phyloP scores from a whole-genome alignment of 352 stramenopile genomes.

The Pythium scleroteichum region DNA sequence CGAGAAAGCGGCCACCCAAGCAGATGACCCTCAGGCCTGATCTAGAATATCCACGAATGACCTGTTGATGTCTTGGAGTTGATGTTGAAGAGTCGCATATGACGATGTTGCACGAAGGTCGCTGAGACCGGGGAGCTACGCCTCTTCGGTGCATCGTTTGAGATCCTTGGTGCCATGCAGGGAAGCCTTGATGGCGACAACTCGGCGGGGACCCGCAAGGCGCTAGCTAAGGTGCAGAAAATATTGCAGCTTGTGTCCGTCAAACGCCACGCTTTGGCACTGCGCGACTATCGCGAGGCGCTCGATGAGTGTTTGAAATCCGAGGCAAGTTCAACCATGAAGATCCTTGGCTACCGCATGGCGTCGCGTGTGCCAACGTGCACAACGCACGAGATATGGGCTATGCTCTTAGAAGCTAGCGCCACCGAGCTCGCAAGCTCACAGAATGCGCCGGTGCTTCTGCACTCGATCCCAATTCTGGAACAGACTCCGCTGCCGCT shows the following conservation, averaged over 20 bases:
- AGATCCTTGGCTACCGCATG: conserved; percentile 75
- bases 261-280: conserved; percentile 56
- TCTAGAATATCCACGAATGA: too few species aligned
- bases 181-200: conserved; percentile 46
- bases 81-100: too few species aligned
- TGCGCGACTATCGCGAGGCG: conserved; percentile 58
- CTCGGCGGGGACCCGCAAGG: conserved; percentile 46
- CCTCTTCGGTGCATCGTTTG: neutral
- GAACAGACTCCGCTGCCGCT: conserved; percentile 57
- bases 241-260: conserved; percentile 55
- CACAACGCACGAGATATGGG: conserved; percentile 61
- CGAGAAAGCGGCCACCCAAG: neutral
- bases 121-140: too few species aligned
- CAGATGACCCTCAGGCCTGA: too few species aligned
- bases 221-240: conserved; percentile 58
- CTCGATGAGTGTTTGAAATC: conserved; percentile 74
- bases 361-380: conserved; percentile 51
- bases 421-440: conserved; percentile 71
- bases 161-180: conserved; percentile 33
- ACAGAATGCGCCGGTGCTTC: conserved; percentile 53
- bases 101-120: too few species aligned
- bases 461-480: conserved; percentile 54
- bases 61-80: too few species aligned
- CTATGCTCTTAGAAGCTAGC: conserved; percentile 58
- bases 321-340: conserved; percentile 56